Base-by-base conservation (phyloP, 768 basidiomycete species). In the Tylopilus sp. region DNA sequence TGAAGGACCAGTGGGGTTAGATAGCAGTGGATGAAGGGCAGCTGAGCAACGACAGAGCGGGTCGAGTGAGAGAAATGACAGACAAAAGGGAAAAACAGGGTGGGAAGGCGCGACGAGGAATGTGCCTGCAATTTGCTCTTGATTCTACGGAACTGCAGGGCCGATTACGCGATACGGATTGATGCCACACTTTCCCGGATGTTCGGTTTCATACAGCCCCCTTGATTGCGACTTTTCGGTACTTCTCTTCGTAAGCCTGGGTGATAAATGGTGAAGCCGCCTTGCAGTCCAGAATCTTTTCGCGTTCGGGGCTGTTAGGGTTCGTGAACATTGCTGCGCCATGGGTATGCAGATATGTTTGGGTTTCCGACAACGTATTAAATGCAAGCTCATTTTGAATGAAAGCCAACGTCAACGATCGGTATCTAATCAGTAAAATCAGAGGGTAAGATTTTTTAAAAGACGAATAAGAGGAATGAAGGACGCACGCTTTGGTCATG, bases 191-290 rank as follows among this genome's bases (percentile, higher is more conserved):
- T 37, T 43, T 53, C 52, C 52, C 19, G 33, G 45, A 37, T 9
- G 21, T 29, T 53, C 24, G 38, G 38, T 48, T 41, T 68, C 76
- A 94, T 72, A 96, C 88, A 66, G 94, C 92, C 61, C 96, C 96
- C 76, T 85, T 94, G 72, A 98, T 92, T 63, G 83, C 84, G 54
- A 97, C 84, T 69, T 86, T 91, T 59, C 87, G 80, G 68, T 92
- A 92, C 72, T 87, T 93, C 62, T 85, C 82, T 62, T 90, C 89
- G 66, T 85, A 83, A 14, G 79, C 81, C 59, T 82, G 79, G 21
- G 76, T 71, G 53, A 98, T 79, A 56, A 75, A 74, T 28, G 74
- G 63, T 49, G 70, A 70, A n/a, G 80, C 82, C 36, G 78, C 69
- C 70, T 81, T 88, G 76, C 88, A 92, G 56, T 92, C 88, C 53